Base-by-base conservation (phyloP, 305 asterid species). In the Fraxinus floribunda region DNA sequence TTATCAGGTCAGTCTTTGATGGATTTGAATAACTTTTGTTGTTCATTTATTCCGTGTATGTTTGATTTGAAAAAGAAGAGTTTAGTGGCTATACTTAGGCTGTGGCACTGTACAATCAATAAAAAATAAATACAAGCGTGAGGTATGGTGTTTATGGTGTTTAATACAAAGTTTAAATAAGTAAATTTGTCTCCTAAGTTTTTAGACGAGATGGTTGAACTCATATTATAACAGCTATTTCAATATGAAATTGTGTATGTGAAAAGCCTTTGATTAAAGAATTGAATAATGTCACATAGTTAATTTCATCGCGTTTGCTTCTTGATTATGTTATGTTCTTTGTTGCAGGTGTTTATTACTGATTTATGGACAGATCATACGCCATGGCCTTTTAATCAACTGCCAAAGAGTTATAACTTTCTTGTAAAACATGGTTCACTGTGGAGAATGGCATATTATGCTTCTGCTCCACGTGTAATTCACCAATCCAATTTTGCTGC, bases 281-380 rank as follows among this genome's bases (percentile, higher is more conserved):
- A 34, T 18, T 7, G 83, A 52, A 57, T 22, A 22, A 9, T 2
- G 15, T 26, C n/a, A 18, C 70, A 18, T 2, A 7, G 73, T 22
- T 2, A 64, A 1, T 66, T 24, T 64, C 73, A 10, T 7, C n/a
- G 49, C 3, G 29, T 79, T 10, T 66, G n/a, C 79, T 30, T 20
- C 30, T 72, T 82, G 72, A 66, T 80, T 29, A n/a, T 77, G 36
- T 10, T 75, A 68, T 77, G 76, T 68, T 24, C 92, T 24, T 24
- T 78, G 62, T 86, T 83, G 83, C 92, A 95, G 99, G 99, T 95
- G 76, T 90, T 82, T 84, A 83, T 95, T 83, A 91, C 97, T 84
- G 99, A 95, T 85, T 89, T 95, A 84, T 95, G 99, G 99, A 85
- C 98, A 36, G 98, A 95, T 84, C 99, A 95, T 49, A 95, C 99